Percentiles rank a stretch among this genome's conserved stretches.
These are phyloP conservation scores for Pichia sp. DNA, from an alignment of 1,139 yeast species.

Conservation along the genomic window DNA sequence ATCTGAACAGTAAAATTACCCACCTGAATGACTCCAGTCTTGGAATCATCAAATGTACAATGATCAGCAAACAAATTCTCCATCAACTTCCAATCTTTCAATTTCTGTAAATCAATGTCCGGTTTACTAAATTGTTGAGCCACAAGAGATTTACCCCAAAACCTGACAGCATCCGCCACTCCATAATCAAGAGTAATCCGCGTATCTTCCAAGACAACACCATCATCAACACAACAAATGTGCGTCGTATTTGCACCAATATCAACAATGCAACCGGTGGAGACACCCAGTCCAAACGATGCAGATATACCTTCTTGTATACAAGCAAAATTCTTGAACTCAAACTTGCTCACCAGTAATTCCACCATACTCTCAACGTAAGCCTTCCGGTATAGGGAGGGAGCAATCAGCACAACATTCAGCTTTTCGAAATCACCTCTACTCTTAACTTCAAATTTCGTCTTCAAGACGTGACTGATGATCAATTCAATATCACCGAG, in stretches of 20 bases:
- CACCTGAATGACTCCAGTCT: constrained; percentile 71
- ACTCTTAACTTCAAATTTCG: constrained; percentile 38
- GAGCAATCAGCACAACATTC: constrained; percentile 59
- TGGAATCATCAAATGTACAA: constrained; percentile 84
- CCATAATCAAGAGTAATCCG: constrained; percentile 71
- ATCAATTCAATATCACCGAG: constrained; percentile 60
- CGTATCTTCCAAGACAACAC: constrained; percentile 75
- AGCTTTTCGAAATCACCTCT: constrained; percentile 37
- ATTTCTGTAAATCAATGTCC: constrained; percentile 54
- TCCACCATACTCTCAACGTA: constrained; percentile 69
- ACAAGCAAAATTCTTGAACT: constrained; percentile 67
- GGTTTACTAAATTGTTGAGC: constrained; percentile 70
- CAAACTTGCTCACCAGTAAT: constrained; percentile 53
- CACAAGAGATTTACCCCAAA: constrained; percentile 57
- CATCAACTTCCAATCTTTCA: constrained; percentile 73
- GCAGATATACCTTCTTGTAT: constrained; percentile 90
- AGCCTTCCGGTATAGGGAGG: constrained; percentile 78
- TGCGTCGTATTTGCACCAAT: constrained; percentile 85
- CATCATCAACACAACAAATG: constrained; percentile 90
- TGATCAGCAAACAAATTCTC: constrained; percentile 69
- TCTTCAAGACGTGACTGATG: constrained; percentile 34
- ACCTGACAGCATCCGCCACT: constrained; percentile 78
- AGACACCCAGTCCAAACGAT: constrained; percentile 92
- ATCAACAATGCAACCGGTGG: constrained; percentile 88
- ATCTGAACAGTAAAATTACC: constrained; percentile 65